Percentiles rank a stretch among this genome's conserved stretches.
Conservation (phyloP, 441 rosid genomes). For the Mallotus repandus region DNA sequence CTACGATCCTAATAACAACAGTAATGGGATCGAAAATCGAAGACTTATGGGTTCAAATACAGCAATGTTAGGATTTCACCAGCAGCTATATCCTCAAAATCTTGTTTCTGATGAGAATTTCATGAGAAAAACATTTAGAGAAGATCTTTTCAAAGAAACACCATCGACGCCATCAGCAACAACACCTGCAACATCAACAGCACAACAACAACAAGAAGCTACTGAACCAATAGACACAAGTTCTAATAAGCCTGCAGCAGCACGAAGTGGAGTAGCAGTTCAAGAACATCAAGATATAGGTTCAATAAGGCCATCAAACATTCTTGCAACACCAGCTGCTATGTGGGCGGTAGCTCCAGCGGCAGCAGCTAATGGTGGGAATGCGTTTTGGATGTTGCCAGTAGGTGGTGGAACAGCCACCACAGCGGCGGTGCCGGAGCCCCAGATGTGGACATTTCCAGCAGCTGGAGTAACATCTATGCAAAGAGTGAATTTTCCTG, state of each 20-base stretch:
- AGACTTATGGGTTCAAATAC: slow-evolving; percentile 36
- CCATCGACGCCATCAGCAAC: slow-evolving; percentile 21
- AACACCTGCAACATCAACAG: no score
- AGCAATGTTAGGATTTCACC: slow-evolving; percentile 56
- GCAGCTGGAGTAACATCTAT: slow-evolving; percentile 30
- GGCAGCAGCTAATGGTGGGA: slow-evolving; percentile 55
- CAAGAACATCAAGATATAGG: slow-evolving; percentile 53
- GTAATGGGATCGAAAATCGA: slow-evolving; percentile 37
- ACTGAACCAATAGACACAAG: slow-evolving; percentile 23
- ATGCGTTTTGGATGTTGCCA: slow-evolving; percentile 77
- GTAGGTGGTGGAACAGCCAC: slow-evolving; percentile 44
- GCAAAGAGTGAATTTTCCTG: slow-evolving; percentile 40
- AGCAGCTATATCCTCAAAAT: slow-evolving; percentile 56
- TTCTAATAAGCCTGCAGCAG: slow-evolving; percentile 25
- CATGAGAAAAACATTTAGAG: slow-evolving; percentile 48
- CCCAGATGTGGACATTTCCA: slow-evolving; percentile 78
- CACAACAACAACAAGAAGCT: slow-evolving; percentile 13
- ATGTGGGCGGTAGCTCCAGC: slow-evolving; percentile 82
- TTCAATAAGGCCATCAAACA: slow-evolving; percentile 33
- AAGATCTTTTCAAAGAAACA: slow-evolving; percentile 66
- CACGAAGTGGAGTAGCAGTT: slow-evolving; percentile 27
- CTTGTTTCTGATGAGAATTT: slow-evolving; percentile 44
- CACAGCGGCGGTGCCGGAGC: slow-evolving; percentile 32
- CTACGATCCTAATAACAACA: slow-evolving; percentile 26
- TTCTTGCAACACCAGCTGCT: slow-evolving; percentile 51